phyloP scores from a whole-genome alignment of 228 moss, liverwort and hornwort genomes.

The Sphagnum magellanicum region DNA sequence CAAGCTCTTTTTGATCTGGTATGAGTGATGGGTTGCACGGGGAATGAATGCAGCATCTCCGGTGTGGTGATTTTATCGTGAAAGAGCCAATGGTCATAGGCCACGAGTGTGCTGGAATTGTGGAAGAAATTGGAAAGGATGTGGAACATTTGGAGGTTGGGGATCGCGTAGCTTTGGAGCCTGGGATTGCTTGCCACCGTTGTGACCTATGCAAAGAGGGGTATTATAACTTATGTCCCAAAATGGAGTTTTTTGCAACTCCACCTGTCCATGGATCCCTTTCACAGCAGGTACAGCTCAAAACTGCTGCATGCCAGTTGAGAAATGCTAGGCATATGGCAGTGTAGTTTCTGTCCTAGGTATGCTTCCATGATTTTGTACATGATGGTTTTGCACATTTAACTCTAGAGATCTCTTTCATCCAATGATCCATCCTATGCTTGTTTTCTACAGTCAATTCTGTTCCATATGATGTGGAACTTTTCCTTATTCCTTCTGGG shows the following conservation, averaged over 20 bases:
- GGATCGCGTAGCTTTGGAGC: constrained; percentile 84
- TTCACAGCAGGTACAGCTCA: constrained; percentile 49
- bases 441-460: no score
- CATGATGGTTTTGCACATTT: not conserved
- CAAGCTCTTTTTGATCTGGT: no score
- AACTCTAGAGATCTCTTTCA: no score
- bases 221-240: constrained; percentile 70
- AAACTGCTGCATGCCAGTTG: no score
- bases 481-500: no score
- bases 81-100: constrained; percentile 95
- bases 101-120: constrained; percentile 76
- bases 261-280: constrained; percentile 83
- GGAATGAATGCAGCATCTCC: constrained; percentile 48
- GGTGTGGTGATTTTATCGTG: constrained; percentile 55
- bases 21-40: not conserved
- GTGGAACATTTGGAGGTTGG: constrained; percentile 59
- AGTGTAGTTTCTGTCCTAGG: not conserved
- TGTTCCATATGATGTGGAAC: no score
- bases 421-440: no score
- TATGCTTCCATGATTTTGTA: not conserved
- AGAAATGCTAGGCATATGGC: no score
- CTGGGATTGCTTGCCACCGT: constrained; percentile 70
- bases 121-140: constrained; percentile 59
- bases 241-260: constrained; percentile 95
- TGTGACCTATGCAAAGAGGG: constrained; percentile 70